phyloP scores from a whole-genome alignment of 2,329 filamentous ascomycete genomes.

The Uncinocarpus reesii region DNA sequence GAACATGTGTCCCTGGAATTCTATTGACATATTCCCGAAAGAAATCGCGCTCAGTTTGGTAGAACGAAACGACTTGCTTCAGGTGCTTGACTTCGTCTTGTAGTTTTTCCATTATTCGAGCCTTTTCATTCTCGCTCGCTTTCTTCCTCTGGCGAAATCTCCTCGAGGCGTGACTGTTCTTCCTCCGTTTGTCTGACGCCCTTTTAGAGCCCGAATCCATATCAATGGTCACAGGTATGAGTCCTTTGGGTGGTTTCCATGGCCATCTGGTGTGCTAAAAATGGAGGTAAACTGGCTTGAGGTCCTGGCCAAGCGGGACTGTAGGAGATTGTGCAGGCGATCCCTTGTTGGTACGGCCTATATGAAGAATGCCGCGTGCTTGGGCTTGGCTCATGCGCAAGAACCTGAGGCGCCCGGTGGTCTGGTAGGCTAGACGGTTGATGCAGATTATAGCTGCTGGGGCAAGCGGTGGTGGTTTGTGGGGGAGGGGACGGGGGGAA shows the following conservation, averaged over 20 bases:
- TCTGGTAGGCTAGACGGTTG: conserved; percentile 3
- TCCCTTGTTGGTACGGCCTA: conserved; percentile 13
- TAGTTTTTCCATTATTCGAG: conserved; percentile 29
- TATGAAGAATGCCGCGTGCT: conserved; percentile 15
- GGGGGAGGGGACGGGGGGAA: conserved; percentile 27
- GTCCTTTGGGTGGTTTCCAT: conserved; percentile 16
- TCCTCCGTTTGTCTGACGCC: conserved; percentile 35
- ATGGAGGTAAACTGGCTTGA: conserved; percentile 4
- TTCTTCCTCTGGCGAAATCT: conserved; percentile 35
- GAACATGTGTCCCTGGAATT: conserved; percentile 11
- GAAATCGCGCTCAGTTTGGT: conserved; percentile 33
- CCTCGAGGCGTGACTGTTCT: conserved; percentile 35
- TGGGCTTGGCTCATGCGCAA: conserved; percentile 13
- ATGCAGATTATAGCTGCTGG: conserved; percentile 10
- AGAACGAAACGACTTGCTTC: conserved; percentile 19
- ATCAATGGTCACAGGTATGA: conserved; percentile 33
- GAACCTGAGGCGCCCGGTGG: conserved; percentile 3
- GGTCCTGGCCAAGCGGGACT: conserved; percentile 10
- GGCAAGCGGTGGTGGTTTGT: conserved; percentile 14
- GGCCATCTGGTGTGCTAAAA: conserved; percentile 3
- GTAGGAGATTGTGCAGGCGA: conserved; percentile 16
- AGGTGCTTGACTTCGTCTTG: conserved; percentile 28
- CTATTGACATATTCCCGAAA: conserved; percentile 25
- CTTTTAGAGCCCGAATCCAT: conserved; percentile 34
- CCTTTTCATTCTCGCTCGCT: conserved; percentile 30